Evolutionary conservation across 2,329 filamentous ascomycete genomes (phyloP), one percentile per base, ranked within the genome.

Genomic region (Chrysoporthe puriensis): DNA sequence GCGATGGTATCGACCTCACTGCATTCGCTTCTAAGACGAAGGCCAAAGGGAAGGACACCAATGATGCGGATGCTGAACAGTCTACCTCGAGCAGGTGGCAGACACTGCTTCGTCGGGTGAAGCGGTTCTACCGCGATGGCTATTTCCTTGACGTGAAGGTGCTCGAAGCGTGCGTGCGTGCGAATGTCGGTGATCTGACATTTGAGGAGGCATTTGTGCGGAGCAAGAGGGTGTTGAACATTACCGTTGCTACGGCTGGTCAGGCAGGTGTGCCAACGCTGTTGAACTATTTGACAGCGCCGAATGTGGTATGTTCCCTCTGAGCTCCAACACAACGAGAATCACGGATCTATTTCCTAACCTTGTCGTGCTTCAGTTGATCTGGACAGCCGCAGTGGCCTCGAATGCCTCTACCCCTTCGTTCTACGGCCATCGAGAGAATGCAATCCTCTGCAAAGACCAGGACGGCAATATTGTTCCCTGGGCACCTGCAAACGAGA

Each of bases 171-270:
- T 95, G 93, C 72, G 91, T 97, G 16, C 86, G 91, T 67, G 88
- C 90, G 16, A 97, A 97, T 72, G 89, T 97, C 16, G 94, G 94
- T 11, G 91, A 97, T 73, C 77, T 97, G 70, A 97, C 94, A 0
- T 98, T 98, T 74, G 93, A 96, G 77, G 95, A 97, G 79, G 95
- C 95, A 0, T 97, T 94, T 75, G 87, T 90, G 63, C 88, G 89
- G 70, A 97, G 93, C 50, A 96, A 96, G 75, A 85, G 93, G 62
- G 89, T 97, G 3, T 82, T 98, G 72, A 97, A 97, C 76, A 97
- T 98, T 71, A 97, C 94, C 0, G 90, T 97, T 32, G 91, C 92
- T 0, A 92, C 91, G 1, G 89, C 88, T 32, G 88, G 88, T 6
- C 88, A 90, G 70, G 89, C 88, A 16, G 93, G 92, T 44, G 88